Percentiles rank a stretch among this genome's conserved stretches.
Conservation (phyloP, 257 asterid species). For the Mitragyna speciosa region DNA sequence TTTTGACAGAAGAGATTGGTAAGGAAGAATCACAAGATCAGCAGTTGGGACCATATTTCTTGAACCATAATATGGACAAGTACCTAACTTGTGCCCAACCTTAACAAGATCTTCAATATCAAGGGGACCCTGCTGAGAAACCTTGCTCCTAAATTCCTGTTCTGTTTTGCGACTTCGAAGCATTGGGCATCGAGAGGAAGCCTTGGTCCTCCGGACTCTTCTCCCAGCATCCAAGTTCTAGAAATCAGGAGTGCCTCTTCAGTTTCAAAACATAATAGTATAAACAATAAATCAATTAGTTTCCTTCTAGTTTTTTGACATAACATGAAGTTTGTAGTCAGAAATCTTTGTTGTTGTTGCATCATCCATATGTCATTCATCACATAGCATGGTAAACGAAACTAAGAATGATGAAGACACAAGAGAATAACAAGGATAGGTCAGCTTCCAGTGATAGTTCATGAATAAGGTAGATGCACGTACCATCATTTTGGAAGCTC, state of each 20-base stretch:
- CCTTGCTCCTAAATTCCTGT: conserved; percentile 56
- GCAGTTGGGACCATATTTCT: conserved; percentile 76
- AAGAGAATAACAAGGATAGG: background rate
- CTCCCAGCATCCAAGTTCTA: conserved; percentile 68
- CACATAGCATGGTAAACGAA: background rate
- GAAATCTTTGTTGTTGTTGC: background rate
- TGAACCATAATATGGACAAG: conserved; percentile 97
- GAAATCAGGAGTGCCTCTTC: conserved; percentile 31
- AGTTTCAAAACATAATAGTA: conserved; percentile 15
- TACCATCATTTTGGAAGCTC: conserved; percentile 72
- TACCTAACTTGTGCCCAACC: conserved; percentile 64
- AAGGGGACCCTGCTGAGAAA: conserved; percentile 60
- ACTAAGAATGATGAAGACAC: background rate
- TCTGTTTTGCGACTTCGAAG: conserved; percentile 61
- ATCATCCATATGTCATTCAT: background rate
- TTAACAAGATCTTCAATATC: conserved; percentile 95
- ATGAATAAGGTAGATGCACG: conserved; percentile 13
- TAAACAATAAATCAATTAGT: background rate
- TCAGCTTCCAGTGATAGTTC: background rate
- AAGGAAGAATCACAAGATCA: conserved; percentile 92
- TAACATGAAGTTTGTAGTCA: background rate
- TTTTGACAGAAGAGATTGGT: conserved; percentile 97
- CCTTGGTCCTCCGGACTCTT: conserved; percentile 49
- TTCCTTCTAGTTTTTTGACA: background rate
- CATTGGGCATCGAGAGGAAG: conserved; percentile 75